A percentile compares a stretch with the other conserved stretches of the same genome.
These are phyloP conservation scores for Linum usitatissimum DNA, from an alignment of 345 rosid genomes.

Conservation along the genomic window DNA sequence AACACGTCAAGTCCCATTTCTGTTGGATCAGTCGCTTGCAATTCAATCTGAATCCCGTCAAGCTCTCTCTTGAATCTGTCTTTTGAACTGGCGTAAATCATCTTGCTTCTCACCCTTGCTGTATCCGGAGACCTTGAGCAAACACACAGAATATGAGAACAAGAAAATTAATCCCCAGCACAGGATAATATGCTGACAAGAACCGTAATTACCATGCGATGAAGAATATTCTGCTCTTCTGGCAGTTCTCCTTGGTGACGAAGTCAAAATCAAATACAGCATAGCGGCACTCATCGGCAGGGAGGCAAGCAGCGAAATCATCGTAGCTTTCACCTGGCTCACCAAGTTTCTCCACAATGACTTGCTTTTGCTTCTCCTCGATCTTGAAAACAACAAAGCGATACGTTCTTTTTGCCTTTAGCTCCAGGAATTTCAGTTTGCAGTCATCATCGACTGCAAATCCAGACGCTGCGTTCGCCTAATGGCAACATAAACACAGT, in stretches of 20 bases:
- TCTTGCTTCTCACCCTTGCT: slow-evolving; percentile 23
- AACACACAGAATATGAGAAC: background rate
- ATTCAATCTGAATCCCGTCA: slow-evolving; percentile 20
- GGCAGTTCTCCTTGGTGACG: slow-evolving; percentile 20
- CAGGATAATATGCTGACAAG: background rate
- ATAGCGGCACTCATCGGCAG: slow-evolving; percentile 15
- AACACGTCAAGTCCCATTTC: slow-evolving; percentile 24
- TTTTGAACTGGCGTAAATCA: slow-evolving; percentile 18
- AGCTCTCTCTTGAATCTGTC: slow-evolving; percentile 18
- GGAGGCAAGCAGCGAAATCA: slow-evolving; percentile 11
- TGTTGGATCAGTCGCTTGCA: slow-evolving; percentile 22
- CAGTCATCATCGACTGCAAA: slow-evolving; percentile 15
- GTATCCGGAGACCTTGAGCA: slow-evolving; percentile 15
- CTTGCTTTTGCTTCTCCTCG: slow-evolving; percentile 17
- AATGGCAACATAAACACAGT: background rate
- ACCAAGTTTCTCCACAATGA: slow-evolving; percentile 14
- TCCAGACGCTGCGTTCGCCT: slow-evolving; percentile 17
- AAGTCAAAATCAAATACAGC: slow-evolving; percentile 17
- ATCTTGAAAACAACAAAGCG: slow-evolving; percentile 13
- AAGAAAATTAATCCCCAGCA: background rate
- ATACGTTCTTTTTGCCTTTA: slow-evolving; percentile 15
- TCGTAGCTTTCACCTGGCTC: slow-evolving; percentile 13
- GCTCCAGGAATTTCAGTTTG: slow-evolving; percentile 13
- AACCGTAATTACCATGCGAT: slow-evolving; percentile 13
- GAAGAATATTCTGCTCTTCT: slow-evolving; percentile 20